Evolutionary conservation across 164 flowering plant species (phyloP).

Genomic region (Liquidambar formosana): DNA sequence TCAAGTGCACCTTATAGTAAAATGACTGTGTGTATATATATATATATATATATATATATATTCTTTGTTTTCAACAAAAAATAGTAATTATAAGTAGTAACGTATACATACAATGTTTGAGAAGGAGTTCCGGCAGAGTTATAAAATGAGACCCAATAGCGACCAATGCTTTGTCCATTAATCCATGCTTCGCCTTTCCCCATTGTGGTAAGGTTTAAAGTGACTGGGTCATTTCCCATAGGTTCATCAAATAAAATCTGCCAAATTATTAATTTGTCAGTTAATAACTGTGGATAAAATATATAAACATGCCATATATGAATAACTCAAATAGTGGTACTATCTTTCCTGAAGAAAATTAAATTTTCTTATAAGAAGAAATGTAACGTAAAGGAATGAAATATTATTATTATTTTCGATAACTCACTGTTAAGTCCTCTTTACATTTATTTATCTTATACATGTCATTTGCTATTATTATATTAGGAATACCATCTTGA

Average conservation of each 20-base stretch:
- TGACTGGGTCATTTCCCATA: conserved; percentile 27
- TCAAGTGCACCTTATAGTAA: too few relatives aligned
- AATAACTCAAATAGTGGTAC: too few relatives aligned
- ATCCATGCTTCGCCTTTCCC: conserved; percentile 45
- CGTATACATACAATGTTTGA: conserved; percentile 22
- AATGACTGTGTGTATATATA: too few relatives aligned
- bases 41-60: too few relatives aligned
- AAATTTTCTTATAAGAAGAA: too few relatives aligned
- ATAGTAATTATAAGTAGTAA: not conserved
- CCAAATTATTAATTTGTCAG: not conserved
- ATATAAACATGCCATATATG: not conserved
- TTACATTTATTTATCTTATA: not conserved
- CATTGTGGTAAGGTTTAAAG: conserved; percentile 34
- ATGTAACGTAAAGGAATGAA: too few relatives aligned
- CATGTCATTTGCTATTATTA: not conserved
- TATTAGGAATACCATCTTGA: not conserved
- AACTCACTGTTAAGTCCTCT: too few relatives aligned
- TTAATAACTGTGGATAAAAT: not conserved
- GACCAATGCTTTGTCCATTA: conserved; percentile 43
- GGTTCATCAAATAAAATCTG: conserved; percentile 36
- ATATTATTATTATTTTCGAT: too few relatives aligned
- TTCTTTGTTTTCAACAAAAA: not conserved
- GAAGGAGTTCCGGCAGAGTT: conserved; percentile 21
- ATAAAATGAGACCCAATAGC: conserved; percentile 33
- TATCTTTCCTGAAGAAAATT: too few relatives aligned